These are phyloP conservation scores for Neoascochyta sp. DNA, from an alignment of 2,329 filamentous ascomycete species.

Conservation along the genomic window DNA sequence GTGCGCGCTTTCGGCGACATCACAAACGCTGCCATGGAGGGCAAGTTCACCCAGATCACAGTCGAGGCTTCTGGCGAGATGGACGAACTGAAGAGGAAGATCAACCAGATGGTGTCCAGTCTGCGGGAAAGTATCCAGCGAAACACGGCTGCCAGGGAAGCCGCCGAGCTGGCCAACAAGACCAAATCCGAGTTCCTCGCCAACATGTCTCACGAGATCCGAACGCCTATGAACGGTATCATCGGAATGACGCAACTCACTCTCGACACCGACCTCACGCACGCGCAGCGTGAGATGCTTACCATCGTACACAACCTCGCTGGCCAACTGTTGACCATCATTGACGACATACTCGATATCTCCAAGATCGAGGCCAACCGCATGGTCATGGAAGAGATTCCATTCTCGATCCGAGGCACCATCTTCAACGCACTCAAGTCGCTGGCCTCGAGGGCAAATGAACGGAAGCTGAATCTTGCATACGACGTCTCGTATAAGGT, in stretches of 20 bases:
- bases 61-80: conserved; percentile 98
- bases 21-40: conserved; percentile 94
- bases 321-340: conserved; percentile 94
- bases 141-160: conserved; percentile 92
- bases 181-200: conserved; percentile 98
- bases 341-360: conserved; percentile 73
- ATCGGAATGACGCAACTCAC: conserved; percentile 98
- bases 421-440: conserved; percentile 98
- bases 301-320: conserved; percentile 97
- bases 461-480: conserved; percentile 87
- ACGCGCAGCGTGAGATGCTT: conserved; percentile 95
- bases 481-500: conserved; percentile 92
- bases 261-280: conserved; percentile 86
- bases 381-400: conserved; percentile 98
- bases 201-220: conserved; percentile 98
- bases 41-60: conserved; percentile 94
- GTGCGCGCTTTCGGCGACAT: conserved; percentile 97
- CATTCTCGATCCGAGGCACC: conserved; percentile 87
- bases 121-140: conserved; percentile 92
- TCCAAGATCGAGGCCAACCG: conserved; percentile 86
- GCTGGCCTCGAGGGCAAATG: conserved; percentile 93
- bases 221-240: conserved; percentile 96
- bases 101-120: conserved; percentile 99
- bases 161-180: conserved; percentile 93
- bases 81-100: conserved; percentile 98